Conservation (phyloP, 2,329 filamentous ascomycete species). For the Juglanconis sp. region DNA sequence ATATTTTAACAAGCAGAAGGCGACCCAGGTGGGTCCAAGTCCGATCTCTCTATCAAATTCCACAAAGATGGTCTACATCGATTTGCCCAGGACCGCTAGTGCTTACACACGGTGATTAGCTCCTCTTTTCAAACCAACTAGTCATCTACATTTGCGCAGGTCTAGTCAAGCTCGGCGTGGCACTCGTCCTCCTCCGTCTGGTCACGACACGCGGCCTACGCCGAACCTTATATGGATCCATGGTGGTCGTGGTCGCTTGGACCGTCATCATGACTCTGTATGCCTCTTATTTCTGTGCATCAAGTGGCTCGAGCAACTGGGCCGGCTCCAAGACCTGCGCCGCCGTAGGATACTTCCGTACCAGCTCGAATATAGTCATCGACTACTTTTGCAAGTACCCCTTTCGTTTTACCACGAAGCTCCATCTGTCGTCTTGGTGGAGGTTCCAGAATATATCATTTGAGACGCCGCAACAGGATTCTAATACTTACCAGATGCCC, state of each 20-base stretch:
- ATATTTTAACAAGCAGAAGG: slow-evolving; percentile 22
- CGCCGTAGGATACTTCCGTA: slow-evolving; percentile 28
- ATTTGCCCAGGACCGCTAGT: neutral
- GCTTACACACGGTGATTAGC: slow-evolving; percentile 18
- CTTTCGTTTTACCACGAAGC: neutral
- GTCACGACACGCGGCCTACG: slow-evolving; percentile 23
- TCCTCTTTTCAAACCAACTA: slow-evolving; percentile 28
- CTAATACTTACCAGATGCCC: slow-evolving; percentile 12
- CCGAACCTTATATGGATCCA: slow-evolving; percentile 25
- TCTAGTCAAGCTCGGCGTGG: slow-evolving; percentile 30
- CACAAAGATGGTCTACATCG: neutral
- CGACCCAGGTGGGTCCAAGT: slow-evolving; percentile 21
- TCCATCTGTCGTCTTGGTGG: no score
- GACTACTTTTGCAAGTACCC: slow-evolving; percentile 27
- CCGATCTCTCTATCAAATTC: neutral
- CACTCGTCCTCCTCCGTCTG: slow-evolving; percentile 28
- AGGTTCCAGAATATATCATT: neutral
- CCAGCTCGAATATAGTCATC: slow-evolving; percentile 30
- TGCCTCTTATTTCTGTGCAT: slow-evolving; percentile 27
- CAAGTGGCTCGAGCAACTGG: slow-evolving; percentile 27
- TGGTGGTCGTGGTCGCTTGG: slow-evolving; percentile 27
- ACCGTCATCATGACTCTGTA: slow-evolving; percentile 30
- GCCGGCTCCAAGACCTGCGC: slow-evolving; percentile 26
- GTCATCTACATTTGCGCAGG: slow-evolving; percentile 29
- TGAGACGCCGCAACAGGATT: neutral